These are phyloP conservation scores for Corchorus capsularis DNA, from an alignment of 345 rosid genomes.

Conservation along the genomic window DNA sequence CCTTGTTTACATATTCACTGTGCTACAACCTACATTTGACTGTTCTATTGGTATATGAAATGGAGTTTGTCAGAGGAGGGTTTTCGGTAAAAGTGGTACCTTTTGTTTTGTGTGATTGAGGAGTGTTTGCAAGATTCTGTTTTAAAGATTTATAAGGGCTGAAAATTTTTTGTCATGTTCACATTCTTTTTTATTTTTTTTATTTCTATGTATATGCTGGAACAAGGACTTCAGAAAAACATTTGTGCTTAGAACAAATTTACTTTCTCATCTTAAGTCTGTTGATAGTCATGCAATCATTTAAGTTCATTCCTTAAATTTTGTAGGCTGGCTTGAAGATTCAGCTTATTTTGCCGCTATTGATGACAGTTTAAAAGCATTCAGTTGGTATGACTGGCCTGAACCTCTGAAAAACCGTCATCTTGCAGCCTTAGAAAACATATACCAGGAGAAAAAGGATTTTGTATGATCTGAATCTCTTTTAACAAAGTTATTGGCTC, in stretches of 20 bases:
- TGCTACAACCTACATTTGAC: background rate
- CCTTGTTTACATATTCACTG: background rate
- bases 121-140: background rate
- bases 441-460: constrained; percentile 68
- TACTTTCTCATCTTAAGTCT: background rate
- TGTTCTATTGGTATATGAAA: background rate
- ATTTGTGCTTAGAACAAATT: background rate
- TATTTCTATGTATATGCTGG: background rate
- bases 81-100: background rate
- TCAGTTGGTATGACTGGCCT: constrained; percentile 93
- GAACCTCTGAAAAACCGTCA: constrained; percentile 75
- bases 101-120: background rate
- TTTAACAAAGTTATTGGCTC: constrained; percentile 18
- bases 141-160: background rate
- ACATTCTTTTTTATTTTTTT: background rate
- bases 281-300: background rate
- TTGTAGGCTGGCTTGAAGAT: constrained; percentile 95
- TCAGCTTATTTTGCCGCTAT: constrained; percentile 97
- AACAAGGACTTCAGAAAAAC: background rate
- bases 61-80: background rate
- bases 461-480: constrained; percentile 58
- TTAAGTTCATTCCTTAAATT: constrained; percentile 14
- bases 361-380: constrained; percentile 51
- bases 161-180: background rate
- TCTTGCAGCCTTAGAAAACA: constrained; percentile 86